These are phyloP conservation scores for Chlorella sp. DNA, from an alignment of 139 green algal species.

Conservation along the genomic window DNA sequence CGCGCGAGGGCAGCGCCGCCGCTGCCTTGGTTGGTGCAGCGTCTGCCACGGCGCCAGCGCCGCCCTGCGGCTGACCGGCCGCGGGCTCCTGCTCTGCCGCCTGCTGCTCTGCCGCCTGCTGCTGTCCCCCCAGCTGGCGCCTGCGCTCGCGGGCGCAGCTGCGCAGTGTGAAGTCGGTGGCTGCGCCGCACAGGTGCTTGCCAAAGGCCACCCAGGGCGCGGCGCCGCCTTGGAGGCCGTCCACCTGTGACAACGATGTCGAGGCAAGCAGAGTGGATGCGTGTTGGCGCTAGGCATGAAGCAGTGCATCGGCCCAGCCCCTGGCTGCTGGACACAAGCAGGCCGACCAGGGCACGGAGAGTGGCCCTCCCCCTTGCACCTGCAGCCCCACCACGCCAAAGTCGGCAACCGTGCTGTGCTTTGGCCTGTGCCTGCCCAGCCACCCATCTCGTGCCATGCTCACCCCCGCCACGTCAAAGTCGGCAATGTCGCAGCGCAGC, in stretches of 20 bases:
- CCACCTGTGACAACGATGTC: too few relatives aligned
- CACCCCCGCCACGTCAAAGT: slow-evolving; percentile 56
- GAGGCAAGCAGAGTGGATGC: too few relatives aligned
- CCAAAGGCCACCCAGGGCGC: slow-evolving; percentile 61
- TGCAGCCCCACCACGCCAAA: background rate
- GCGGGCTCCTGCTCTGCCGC: background rate
- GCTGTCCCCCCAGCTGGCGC: background rate
- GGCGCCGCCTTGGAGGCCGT: slow-evolving; percentile 1
- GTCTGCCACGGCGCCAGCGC: background rate
- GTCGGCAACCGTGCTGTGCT: too few relatives aligned
- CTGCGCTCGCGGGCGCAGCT: slow-evolving; percentile 23
- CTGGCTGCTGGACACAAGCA: too few relatives aligned
- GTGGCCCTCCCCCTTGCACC: background rate
- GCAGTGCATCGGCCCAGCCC: too few relatives aligned
- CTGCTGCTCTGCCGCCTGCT: background rate
- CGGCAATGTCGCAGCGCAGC: slow-evolving; percentile 65
- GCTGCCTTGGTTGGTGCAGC: background rate
- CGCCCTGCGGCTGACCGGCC: background rate
- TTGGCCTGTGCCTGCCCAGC: too few relatives aligned
- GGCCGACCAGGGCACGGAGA: background rate
- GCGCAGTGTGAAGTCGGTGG: slow-evolving; percentile 78
- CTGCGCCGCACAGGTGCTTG: slow-evolving; percentile 86
- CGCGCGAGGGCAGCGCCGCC: background rate
- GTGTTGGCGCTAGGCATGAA: too few relatives aligned
- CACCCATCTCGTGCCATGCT: too few relatives aligned